Percentiles rank a stretch among this genome's conserved stretches.
These are phyloP conservation scores for Cladophialophora chaetospira DNA, from an alignment of 2,329 filamentous ascomycete species.

Conservation along the genomic window DNA sequence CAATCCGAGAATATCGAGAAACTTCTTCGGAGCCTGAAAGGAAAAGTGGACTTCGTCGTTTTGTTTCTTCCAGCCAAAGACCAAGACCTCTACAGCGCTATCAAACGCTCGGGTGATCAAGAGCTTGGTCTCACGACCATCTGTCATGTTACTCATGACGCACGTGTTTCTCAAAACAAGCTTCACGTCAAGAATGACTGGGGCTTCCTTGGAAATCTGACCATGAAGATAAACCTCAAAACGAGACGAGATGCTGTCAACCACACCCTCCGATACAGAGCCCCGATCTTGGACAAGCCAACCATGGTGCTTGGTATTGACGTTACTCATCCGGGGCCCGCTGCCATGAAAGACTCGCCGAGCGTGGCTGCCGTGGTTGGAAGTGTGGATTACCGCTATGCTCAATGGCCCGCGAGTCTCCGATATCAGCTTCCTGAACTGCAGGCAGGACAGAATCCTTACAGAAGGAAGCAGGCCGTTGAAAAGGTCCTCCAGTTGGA, in stretches of 20 bases:
- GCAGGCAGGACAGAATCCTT: neutral
- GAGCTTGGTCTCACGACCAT: slow-evolving; percentile 61
- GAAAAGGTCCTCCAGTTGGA: slow-evolving; percentile 69
- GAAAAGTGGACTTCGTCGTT: slow-evolving; percentile 52
- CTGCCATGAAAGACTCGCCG: slow-evolving; percentile 62
- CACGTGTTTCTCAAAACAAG: slow-evolving; percentile 40
- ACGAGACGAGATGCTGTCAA: slow-evolving; percentile 65
- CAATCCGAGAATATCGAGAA: neutral
- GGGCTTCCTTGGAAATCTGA: slow-evolving; percentile 67
- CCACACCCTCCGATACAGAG: slow-evolving; percentile 59
- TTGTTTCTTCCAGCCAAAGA: slow-evolving; percentile 60
- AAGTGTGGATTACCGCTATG: slow-evolving; percentile 68
- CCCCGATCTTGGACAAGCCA: slow-evolving; percentile 61
- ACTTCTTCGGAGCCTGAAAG: neutral
- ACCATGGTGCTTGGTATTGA: slow-evolving; percentile 90
- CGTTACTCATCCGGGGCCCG: slow-evolving; percentile 80
- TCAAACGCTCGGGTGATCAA: slow-evolving; percentile 72
- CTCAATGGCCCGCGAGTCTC: slow-evolving; percentile 75
- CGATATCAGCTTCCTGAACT: slow-evolving; percentile 53
- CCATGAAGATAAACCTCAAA: slow-evolving; percentile 81
- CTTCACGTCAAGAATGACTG: slow-evolving; percentile 1
- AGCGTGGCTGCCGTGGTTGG: slow-evolving; percentile 82
- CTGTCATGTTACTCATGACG: too few species aligned
- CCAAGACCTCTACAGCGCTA: slow-evolving; percentile 59
- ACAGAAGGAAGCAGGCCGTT: slow-evolving; percentile 58